Evolutionary conservation across 331 rosid species (phyloP).

Genomic region (Erythrophleum ivorense): DNA sequence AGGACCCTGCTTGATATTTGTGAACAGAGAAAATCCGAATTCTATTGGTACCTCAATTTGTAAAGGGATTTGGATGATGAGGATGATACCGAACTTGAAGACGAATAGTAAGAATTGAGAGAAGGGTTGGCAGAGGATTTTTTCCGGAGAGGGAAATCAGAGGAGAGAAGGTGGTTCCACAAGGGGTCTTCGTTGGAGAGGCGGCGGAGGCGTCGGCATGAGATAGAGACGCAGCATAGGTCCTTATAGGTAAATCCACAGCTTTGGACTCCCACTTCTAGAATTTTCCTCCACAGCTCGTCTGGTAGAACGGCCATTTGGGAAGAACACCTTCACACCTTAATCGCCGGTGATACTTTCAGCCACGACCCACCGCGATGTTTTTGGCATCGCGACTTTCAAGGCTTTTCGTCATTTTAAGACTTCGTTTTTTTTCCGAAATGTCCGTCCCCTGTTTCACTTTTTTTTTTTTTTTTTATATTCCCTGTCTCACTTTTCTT

Average conservation of each 20-base stretch:
- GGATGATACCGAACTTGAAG: constrained; percentile 9
- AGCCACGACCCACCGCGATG: neutral
- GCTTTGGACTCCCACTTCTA: constrained; percentile 64
- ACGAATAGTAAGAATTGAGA: constrained; percentile 23
- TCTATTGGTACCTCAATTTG: constrained; percentile 47
- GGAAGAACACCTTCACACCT: neutral
- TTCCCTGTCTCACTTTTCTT: too few relatives aligned
- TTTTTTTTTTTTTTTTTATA: too few relatives aligned
- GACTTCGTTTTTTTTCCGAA: too few relatives aligned
- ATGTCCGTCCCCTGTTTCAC: too few relatives aligned
- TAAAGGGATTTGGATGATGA: constrained; percentile 57
- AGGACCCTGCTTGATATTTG: neutral
- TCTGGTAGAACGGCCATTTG: constrained; percentile 63
- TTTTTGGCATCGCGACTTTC: neutral
- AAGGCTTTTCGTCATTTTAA: too few relatives aligned
- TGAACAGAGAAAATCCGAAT: neutral
- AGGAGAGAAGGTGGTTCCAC: constrained; percentile 68
- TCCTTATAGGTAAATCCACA: constrained; percentile 55
- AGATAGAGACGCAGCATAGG: constrained; percentile 74
- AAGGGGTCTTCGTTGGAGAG: constrained; percentile 62
- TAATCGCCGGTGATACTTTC: neutral
- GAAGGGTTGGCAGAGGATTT: neutral
- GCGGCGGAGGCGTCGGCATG: constrained; percentile 63
- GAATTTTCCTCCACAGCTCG: constrained; percentile 72
- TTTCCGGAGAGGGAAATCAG: constrained; percentile 48